A percentile compares a stretch with the other conserved stretches of the same genome.
phyloP scores from a whole-genome alignment of 2,329 filamentous ascomycete genomes.

The Epichloe sibirici region DNA sequence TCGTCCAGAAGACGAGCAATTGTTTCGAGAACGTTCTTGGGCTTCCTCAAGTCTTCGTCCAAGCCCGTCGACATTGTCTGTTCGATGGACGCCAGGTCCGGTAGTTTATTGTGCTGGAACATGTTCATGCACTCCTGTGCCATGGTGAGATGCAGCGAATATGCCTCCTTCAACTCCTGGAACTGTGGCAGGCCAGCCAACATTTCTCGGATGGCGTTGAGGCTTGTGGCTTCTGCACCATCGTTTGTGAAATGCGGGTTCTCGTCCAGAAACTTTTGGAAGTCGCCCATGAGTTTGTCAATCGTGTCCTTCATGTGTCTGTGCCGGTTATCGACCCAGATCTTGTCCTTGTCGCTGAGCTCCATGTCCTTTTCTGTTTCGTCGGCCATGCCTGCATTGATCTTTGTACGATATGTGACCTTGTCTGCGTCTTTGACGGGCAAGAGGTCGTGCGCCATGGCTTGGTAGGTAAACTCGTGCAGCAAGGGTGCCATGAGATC shows the following conservation, averaged over 20 bases:
- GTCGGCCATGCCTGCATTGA: slow-evolving; percentile 61
- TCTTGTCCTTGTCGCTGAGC: slow-evolving; percentile 77
- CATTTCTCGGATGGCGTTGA: slow-evolving; percentile 96
- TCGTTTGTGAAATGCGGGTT: slow-evolving; percentile 85
- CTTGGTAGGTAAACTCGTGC: slow-evolving; percentile 97
- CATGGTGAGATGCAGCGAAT: slow-evolving; percentile 91
- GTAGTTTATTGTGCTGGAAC: slow-evolving; percentile 73
- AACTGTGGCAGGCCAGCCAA: slow-evolving; percentile 88
- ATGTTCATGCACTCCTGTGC: slow-evolving; percentile 94
- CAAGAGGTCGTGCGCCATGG: slow-evolving; percentile 91
- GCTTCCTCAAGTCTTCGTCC: slow-evolving; percentile 84
- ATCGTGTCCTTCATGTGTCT: slow-evolving; percentile 97
- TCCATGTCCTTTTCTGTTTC: slow-evolving; percentile 84
- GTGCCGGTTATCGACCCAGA: slow-evolving; percentile 93
- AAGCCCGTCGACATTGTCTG: slow-evolving; percentile 85
- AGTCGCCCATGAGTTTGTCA: slow-evolving; percentile 83
- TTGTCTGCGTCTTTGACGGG: slow-evolving; percentile 83
- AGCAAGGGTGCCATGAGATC: slow-evolving; percentile 77
- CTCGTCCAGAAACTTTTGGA: slow-evolving; percentile 79
- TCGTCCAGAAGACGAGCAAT: slow-evolving; percentile 83
- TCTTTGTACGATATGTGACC: slow-evolving; percentile 66
- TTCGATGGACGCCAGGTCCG: slow-evolving; percentile 78
- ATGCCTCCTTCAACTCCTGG: slow-evolving; percentile 88
- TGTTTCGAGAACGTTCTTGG: slow-evolving; percentile 78
- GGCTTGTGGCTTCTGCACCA: slow-evolving; percentile 51